Percentiles rank a stretch among this genome's conserved stretches.
These are phyloP conservation scores for Nelumbo lutea DNA, from an alignment of 164 flowering plant species.

Conservation along the genomic window DNA sequence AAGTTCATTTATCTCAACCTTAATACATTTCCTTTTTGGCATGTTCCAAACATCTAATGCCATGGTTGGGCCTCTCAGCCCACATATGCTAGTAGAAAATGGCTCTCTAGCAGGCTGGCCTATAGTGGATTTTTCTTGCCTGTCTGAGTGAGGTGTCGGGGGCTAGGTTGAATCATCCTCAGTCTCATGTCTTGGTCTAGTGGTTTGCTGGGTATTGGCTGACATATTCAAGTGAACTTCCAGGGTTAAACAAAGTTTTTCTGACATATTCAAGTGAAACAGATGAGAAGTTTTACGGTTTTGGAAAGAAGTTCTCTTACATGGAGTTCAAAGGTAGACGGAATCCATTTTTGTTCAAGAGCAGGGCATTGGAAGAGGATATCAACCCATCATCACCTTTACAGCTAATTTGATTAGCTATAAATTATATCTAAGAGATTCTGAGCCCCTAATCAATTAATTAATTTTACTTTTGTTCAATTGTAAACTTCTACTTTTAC, in stretches of 20 bases:
- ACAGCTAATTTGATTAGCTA: slow-evolving; percentile 82
- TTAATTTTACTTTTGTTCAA: not conserved
- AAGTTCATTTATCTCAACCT: too few relatives aligned
- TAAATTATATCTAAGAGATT: slow-evolving; percentile 33
- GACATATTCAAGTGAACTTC: not conserved
- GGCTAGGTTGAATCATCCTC: too few relatives aligned
- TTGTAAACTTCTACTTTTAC: not conserved
- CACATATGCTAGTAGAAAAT: too few relatives aligned
- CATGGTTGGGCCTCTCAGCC: too few relatives aligned
- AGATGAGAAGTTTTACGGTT: slow-evolving; percentile 68
- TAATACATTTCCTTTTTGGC: too few relatives aligned
- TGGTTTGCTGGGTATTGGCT: too few relatives aligned
- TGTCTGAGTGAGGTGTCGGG: too few relatives aligned
- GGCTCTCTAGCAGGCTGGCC: too few relatives aligned
- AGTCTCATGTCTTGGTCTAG: too few relatives aligned
- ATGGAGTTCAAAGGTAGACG: slow-evolving; percentile 79
- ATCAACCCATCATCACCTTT: slow-evolving; percentile 66
- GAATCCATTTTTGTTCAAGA: slow-evolving; percentile 85
- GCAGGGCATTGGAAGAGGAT: slow-evolving; percentile 90
- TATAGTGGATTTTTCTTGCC: too few relatives aligned
- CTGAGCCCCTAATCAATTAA: not conserved
- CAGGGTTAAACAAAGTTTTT: slow-evolving; percentile 50
- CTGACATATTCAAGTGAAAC: slow-evolving; percentile 62
- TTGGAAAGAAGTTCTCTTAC: slow-evolving; percentile 82
- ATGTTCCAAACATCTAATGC: too few relatives aligned